phyloP scores from a whole-genome alignment of 257 asterid species.

The Plantago elongata region DNA sequence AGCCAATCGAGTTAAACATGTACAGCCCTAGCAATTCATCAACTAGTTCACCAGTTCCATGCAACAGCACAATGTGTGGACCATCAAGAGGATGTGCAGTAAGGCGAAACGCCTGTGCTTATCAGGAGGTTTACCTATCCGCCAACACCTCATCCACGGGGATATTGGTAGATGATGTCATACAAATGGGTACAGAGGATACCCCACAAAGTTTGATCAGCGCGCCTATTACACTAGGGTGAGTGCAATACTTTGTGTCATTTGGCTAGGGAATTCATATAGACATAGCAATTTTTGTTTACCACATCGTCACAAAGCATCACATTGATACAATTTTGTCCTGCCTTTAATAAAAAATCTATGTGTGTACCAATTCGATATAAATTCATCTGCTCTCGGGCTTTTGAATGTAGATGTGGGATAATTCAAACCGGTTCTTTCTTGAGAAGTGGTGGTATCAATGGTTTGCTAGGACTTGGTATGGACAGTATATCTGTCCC shows the following conservation, averaged over 20 bases:
- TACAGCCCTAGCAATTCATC: constrained; percentile 74
- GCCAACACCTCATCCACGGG: constrained; percentile 72
- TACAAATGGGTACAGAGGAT: constrained; percentile 56
- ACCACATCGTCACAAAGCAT: background rate
- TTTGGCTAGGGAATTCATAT: too few species aligned
- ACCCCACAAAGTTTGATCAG: constrained; percentile 31
- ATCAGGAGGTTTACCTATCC: constrained; percentile 68
- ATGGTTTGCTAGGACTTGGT: constrained; percentile 94
- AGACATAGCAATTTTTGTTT: constrained; percentile 20
- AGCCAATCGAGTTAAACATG: constrained; percentile 54
- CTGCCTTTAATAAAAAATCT: too few species aligned
- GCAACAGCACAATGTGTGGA: constrained; percentile 71
- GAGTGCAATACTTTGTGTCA: background rate
- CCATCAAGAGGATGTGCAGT: constrained; percentile 40
- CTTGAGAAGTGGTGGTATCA: constrained; percentile 72
- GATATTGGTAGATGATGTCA: constrained; percentile 74
- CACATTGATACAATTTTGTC: background rate
- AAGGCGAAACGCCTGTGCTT: constrained; percentile 62
- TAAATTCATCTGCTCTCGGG: too few species aligned
- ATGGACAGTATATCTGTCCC: constrained; percentile 68
- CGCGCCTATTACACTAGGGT: constrained; percentile 85
- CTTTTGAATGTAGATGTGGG: constrained; percentile 48
- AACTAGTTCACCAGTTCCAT: constrained; percentile 53
- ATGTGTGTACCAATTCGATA: too few species aligned
- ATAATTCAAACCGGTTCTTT: constrained; percentile 80